Evolutionary conservation across 192 early-diverging fungal genomes (phyloP).

Genomic region (Coemansia sp.): DNA sequence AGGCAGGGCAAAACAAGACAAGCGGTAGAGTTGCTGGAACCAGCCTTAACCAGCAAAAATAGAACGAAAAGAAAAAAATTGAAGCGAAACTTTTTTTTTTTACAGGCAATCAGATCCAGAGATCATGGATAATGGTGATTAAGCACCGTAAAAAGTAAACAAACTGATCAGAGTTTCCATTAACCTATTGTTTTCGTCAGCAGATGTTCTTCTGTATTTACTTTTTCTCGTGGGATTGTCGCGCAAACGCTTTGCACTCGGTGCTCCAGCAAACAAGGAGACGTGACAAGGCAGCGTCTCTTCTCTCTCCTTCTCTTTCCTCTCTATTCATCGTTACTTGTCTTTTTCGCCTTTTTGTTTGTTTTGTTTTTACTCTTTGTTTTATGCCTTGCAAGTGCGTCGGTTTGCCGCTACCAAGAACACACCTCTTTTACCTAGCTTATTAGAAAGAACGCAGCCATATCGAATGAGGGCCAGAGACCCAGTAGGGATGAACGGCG

Average conservation of each 20-base stretch:
- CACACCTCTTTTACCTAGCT: conserved; percentile 1
- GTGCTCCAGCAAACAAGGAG: no score
- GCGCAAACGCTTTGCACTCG: neutral
- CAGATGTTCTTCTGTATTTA: no score
- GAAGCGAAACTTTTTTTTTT: conserved; percentile 15
- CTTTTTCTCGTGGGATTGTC: no score
- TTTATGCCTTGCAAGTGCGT: no score
- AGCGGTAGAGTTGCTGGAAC: no score
- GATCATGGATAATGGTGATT: conserved; percentile 1
- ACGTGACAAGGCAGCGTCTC: no score
- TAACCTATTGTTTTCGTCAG: neutral
- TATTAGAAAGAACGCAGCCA: neutral
- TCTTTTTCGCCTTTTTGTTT: neutral
- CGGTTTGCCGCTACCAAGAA: no score
- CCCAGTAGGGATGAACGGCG: no score
- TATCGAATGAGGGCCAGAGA: neutral
- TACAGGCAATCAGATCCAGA: neutral
- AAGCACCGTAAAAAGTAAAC: neutral
- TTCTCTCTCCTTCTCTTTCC: no score
- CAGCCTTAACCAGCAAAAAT: neutral
- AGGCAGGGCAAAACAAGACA: neutral
- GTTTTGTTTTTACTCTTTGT: neutral
- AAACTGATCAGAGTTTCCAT: neutral
- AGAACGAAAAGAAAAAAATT: neutral
- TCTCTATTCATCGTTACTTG: neutral